Conservation (phyloP, 495 filamentous ascomycete genomes). For the Xylaria scruposa region DNA sequence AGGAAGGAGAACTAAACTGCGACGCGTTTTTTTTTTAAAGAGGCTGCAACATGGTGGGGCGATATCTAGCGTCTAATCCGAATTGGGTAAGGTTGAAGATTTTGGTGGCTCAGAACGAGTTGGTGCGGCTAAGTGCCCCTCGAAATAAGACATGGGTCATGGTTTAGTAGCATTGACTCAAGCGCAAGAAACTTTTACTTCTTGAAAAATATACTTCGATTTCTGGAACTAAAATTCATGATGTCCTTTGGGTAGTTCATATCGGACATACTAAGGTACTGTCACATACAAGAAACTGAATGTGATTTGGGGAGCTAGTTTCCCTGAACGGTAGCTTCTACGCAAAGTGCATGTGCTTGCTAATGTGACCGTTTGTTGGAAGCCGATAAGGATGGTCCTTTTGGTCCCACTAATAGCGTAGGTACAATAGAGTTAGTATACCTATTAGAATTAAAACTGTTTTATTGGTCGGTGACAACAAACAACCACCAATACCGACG, state of each 20-base stretch:
- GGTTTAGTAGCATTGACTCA: too few species aligned
- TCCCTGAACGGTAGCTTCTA: background rate
- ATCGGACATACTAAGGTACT: background rate
- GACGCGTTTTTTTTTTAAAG: constrained; percentile 15
- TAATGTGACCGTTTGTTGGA: background rate
- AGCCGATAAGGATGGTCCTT: too few species aligned
- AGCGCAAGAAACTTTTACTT: too few species aligned
- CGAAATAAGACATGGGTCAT: too few species aligned
- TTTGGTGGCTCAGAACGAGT: background rate
- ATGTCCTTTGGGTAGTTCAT: background rate
- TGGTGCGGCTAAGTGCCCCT: background rate
- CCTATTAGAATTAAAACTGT: background rate
- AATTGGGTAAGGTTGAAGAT: background rate
- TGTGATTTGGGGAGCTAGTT: background rate
- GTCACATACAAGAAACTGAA: background rate
- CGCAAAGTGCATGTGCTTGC: background rate
- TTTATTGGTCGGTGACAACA: constrained; percentile 19
- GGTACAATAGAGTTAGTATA: background rate
- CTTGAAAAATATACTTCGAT: background rate
- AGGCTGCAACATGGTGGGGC: background rate
- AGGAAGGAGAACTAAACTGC: background rate
- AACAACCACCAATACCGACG: constrained; percentile 18
- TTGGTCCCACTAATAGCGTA: background rate
- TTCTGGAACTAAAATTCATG: background rate
- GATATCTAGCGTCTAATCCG: background rate